Evolutionary conservation across 257 asterid genomes (phyloP), one percentile per base, ranked within the genome.

Genomic region (Anisodus tanguticus): DNA sequence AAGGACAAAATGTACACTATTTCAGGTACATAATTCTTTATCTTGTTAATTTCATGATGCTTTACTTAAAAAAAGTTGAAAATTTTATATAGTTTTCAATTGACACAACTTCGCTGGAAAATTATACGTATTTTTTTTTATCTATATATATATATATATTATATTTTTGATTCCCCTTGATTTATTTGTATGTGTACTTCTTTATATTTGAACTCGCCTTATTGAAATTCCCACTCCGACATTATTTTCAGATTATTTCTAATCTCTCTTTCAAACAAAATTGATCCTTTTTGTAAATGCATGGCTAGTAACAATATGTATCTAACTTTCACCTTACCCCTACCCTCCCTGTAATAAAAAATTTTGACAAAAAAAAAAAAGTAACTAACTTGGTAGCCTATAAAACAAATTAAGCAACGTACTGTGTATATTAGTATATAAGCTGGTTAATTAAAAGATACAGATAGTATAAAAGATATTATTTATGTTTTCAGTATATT

Each of bases 1-100:
- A 84, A 86, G 53, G 91, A 85, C 3, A 91, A 80, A 53, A 85
- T 91, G 3, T 94, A 93, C 82, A 86, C 90, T 4, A 87, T 94
- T 67, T 92, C 97, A 1, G 97, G 98, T 93, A 89, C 12, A 19
- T 47, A 6, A 47, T 19, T 19, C 12, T 60, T 60, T 60, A 2
- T 5, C 3, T 19, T 7, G 4, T 60, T n/a, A 6, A 7, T 59
- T 59, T 60, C 9, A 1, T 47, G 53, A 47, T 5, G 53, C 53
- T 47, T 47, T 47, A 47, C 53, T 5, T 31, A 0, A 47, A 51
- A 51, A 51, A 51, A 71, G 9, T 37, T 67, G n/a, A 67, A 66
- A 6, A 37, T 16, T 1, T 5, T 31, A 12, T 0, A 0, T 10
- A 31, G 1, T 5, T 64, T 31, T 66, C 16, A 66, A 31, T 31